phyloP scores from a whole-genome alignment of 2,329 filamentous ascomycete genomes.

The Zymoseptoria brevis region DNA sequence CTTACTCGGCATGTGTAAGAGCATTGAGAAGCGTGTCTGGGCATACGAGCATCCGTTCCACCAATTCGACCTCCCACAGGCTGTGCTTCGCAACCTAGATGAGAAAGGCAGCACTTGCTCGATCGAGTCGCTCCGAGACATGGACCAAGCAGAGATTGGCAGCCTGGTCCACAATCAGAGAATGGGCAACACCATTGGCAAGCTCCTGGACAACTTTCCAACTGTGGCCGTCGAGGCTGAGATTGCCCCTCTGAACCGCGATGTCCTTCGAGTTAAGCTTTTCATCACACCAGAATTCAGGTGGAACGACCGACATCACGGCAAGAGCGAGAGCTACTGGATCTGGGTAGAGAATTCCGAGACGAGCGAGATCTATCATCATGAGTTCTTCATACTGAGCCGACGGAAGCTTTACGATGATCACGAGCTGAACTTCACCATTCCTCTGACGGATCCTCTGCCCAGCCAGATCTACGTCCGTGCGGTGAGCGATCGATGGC shows the following conservation, averaged over 20 bases:
- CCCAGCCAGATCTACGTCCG: constrained; percentile 95
- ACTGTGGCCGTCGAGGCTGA: constrained; percentile 85
- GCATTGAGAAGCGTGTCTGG: constrained; percentile 94
- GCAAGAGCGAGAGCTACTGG: constrained; percentile 92
- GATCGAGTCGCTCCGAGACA: constrained; percentile 79
- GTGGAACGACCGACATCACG: constrained; percentile 92
- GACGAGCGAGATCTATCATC: constrained; percentile 93
- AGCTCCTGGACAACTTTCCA: constrained; percentile 81
- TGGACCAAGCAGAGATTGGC: constrained; percentile 88
- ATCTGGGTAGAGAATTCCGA: constrained; percentile 99
- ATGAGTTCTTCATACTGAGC: constrained; percentile 92
- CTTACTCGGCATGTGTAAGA: constrained; percentile 84
- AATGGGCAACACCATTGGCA: constrained; percentile 74
- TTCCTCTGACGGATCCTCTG: constrained; percentile 84
- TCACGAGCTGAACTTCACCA: constrained; percentile 97
- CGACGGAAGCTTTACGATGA: constrained; percentile 85
- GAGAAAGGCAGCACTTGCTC: constrained; percentile 64
- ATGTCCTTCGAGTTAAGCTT: constrained; percentile 86
- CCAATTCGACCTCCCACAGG: constrained; percentile 83
- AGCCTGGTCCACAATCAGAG: constrained; percentile 81
- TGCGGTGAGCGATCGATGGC: constrained; percentile 89
- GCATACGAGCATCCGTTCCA: constrained; percentile 89
- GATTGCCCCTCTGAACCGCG: constrained; percentile 88
- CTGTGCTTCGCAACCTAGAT: constrained; percentile 77
- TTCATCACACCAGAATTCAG: constrained; percentile 80